Evolutionary conservation across 31 red algal species (phyloP).

Genomic region (Odonthalia washingtoniensis): DNA sequence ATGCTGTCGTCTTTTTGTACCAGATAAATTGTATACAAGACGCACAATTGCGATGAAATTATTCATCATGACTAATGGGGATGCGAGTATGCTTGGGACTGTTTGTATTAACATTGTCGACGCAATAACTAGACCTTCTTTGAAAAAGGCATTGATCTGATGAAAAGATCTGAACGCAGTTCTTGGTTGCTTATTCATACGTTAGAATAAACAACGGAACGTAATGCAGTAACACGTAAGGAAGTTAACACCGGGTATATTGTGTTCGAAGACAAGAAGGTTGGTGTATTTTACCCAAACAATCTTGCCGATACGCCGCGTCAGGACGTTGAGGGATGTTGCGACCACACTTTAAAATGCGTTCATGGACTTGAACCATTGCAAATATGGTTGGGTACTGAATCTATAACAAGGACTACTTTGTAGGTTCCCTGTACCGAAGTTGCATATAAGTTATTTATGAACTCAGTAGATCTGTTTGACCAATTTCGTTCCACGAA

Average conservation of each 20-base stretch:
- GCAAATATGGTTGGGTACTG: constrained; percentile 12
- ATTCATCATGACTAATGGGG: not conserved
- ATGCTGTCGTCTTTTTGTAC: not conserved
- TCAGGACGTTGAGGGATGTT: not conserved
- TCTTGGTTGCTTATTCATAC: constrained; percentile 10
- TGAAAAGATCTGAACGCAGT: not conserved
- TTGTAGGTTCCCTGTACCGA: not conserved
- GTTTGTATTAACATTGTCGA: not conserved
- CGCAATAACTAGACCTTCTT: not conserved
- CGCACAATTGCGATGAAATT: constrained; percentile 4
- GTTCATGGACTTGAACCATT: constrained; percentile 19
- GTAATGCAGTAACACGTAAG: not conserved
- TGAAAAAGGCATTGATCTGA: not conserved
- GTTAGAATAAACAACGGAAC: not conserved
- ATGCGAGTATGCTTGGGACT: not conserved
- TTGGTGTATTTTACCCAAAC: constrained; percentile 27
- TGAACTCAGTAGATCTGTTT: constrained; percentile 23
- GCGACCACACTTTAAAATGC: constrained; percentile 18
- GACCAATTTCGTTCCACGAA: constrained; percentile 37
- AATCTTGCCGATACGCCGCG: not conserved
- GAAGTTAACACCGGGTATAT: constrained; percentile 11
- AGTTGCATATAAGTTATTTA: constrained; percentile 36
- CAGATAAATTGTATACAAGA: constrained; percentile 26
- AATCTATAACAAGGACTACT: not conserved
- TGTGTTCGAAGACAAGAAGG: constrained; percentile 14